phyloP scores from a whole-genome alignment of 2,329 filamentous ascomycete species.

The Rasamsonia emersonii region DNA sequence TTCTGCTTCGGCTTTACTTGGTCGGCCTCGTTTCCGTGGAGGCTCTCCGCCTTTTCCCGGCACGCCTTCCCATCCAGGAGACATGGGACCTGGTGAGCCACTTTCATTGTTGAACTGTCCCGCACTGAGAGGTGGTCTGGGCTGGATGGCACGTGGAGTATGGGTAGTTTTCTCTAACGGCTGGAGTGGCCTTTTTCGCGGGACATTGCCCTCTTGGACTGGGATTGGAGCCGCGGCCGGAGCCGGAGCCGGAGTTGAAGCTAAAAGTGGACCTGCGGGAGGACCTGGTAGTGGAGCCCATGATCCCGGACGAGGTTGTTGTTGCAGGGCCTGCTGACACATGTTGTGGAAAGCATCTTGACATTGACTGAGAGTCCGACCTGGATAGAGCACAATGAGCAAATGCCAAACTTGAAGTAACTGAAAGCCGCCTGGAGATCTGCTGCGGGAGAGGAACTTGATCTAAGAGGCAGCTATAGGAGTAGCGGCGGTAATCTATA shows the following conservation, averaged over 20 bases:
- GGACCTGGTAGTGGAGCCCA: constrained; percentile 14
- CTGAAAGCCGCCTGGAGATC: neutral
- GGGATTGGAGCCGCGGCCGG: constrained; percentile 14
- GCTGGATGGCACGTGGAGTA: constrained; percentile 31
- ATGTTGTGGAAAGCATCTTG: constrained; percentile 26
- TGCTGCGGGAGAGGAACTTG: no score
- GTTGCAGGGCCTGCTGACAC: constrained; percentile 19
- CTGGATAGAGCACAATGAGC: constrained; percentile 18
- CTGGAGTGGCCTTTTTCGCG: constrained; percentile 24
- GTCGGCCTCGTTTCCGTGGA: constrained; percentile 34
- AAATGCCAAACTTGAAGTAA: neutral
- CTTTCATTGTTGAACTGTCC: constrained; percentile 27
- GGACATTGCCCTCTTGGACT: constrained; percentile 17
- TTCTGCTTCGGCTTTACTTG: constrained; percentile 34
- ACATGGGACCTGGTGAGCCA: constrained; percentile 24
- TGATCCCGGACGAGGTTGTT: constrained; percentile 16
- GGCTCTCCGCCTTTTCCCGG: constrained; percentile 20
- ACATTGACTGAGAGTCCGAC: constrained; percentile 32
- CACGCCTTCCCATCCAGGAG: constrained; percentile 22
- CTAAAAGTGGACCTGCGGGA: constrained; percentile 9
- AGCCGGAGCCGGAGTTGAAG: constrained; percentile 14
- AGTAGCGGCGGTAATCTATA: constrained; percentile 18
- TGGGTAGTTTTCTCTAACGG: constrained; percentile 20
- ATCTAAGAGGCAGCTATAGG: constrained; percentile 6
- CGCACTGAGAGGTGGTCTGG: constrained; percentile 26